Evolutionary conservation across 2,329 filamentous ascomycete species (phyloP).

Genomic region (Fusarium solani-melongenae): DNA sequence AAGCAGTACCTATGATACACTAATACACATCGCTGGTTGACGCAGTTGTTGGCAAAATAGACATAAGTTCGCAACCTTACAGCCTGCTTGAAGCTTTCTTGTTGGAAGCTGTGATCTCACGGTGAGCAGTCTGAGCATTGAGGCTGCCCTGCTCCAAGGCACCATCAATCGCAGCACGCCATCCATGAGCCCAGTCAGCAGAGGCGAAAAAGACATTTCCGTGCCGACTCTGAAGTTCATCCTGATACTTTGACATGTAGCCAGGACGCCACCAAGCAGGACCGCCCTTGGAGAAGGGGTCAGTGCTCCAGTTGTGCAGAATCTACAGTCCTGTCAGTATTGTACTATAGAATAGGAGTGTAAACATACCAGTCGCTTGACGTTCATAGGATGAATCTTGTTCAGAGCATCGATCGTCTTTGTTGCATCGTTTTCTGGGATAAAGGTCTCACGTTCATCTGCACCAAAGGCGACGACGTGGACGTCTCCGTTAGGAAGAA

Average conservation of each 20-base stretch:
- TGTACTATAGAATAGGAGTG: not conserved
- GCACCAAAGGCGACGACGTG: conserved; percentile 20
- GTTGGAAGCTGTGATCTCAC: not conserved
- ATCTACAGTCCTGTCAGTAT: not conserved
- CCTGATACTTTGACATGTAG: conserved; percentile 42
- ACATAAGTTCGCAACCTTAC: not conserved
- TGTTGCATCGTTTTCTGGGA: conserved; percentile 17
- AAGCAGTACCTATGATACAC: not conserved
- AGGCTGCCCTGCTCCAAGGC: conserved; percentile 37
- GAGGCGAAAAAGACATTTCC: conserved; percentile 42
- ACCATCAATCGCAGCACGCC: conserved; percentile 44
- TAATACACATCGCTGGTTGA: not conserved
- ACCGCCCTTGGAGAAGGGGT: conserved; percentile 38
- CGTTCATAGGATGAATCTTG: conserved; percentile 24
- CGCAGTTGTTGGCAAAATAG: no score
- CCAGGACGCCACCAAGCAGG: conserved; percentile 33
- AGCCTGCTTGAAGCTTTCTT: conserved; percentile 1
- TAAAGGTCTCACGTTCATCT: conserved; percentile 12
- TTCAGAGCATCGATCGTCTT: conserved; percentile 18
- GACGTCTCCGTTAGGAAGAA: conserved; percentile 15
- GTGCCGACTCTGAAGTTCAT: conserved; percentile 40
- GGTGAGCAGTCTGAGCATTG: conserved; percentile 7
- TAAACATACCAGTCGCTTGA: conserved; percentile 11
- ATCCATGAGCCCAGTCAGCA: conserved; percentile 44
- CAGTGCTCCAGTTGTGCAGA: conserved; percentile 41